Evolutionary conservation across 257 asterid genomes (phyloP).

Genomic region (Jacaranda mimosifolia): DNA sequence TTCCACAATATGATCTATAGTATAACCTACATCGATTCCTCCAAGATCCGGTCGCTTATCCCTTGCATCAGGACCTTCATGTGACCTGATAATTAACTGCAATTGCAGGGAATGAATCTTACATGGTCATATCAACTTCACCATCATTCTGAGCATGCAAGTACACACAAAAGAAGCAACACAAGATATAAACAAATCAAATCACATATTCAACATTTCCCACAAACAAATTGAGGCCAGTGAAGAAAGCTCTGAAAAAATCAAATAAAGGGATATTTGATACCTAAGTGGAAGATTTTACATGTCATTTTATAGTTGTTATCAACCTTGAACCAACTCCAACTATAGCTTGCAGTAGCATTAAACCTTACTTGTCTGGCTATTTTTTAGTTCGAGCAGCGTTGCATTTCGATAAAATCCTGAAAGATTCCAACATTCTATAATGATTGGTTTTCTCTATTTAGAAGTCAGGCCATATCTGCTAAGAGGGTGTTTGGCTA

Average conservation of each 20-base stretch:
- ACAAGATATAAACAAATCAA: slow-evolving; percentile 23
- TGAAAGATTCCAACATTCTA: background rate
- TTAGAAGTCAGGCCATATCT: background rate
- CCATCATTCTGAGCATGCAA: background rate
- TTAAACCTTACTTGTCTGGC: background rate
- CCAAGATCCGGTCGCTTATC: slow-evolving; percentile 82
- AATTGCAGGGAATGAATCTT: slow-evolving; percentile 37
- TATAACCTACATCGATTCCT: slow-evolving; percentile 88
- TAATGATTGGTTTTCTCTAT: background rate
- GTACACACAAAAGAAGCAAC: background rate
- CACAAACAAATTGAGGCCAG: background rate
- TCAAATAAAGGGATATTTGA: background rate
- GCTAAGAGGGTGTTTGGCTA: too few species aligned
- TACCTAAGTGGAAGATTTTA: background rate
- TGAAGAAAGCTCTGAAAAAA: slow-evolving; percentile 18
- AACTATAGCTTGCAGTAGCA: background rate
- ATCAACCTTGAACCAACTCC: slow-evolving; percentile 10
- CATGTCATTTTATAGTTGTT: background rate
- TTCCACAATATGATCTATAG: slow-evolving; percentile 84
- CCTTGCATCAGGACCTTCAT: slow-evolving; percentile 99
- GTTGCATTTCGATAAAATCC: background rate
- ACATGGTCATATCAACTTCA: slow-evolving; percentile 37
- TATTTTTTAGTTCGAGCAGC: background rate
- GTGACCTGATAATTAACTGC: slow-evolving; percentile 95
- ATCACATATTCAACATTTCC: background rate